Evolutionary conservation across 2,329 filamentous ascomycete species (phyloP).

Genomic region (Pseudogymnoascus sp.): DNA sequence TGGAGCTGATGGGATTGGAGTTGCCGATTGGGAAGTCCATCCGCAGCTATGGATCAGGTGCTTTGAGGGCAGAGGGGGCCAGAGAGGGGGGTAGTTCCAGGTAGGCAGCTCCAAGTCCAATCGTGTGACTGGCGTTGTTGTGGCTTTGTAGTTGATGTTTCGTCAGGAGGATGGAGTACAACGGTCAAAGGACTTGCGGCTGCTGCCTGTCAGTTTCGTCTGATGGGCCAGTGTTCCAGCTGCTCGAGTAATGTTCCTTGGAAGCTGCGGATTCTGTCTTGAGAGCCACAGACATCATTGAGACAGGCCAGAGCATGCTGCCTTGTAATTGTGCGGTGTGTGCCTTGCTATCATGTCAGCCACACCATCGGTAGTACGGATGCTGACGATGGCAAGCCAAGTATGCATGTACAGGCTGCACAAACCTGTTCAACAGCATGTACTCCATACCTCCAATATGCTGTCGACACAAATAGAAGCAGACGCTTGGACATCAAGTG

Average conservation of each 20-base stretch:
- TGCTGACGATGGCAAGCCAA: neutral
- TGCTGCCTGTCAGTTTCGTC: slow-evolving; percentile 6
- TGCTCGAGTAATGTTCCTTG: neutral
- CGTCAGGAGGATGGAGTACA: neutral
- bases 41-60: neutral
- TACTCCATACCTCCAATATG: slow-evolving; percentile 3
- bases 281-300: slow-evolving; percentile 6
- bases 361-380: neutral
- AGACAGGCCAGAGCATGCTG: neutral
- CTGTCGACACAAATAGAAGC: slow-evolving; percentile 6
- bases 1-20: neutral
- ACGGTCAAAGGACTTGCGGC: neutral
- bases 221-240: neutral
- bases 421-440: neutral
- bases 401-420: neutral
- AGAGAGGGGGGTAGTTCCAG: neutral
- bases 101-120: neutral
- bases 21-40: neutral
- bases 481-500: neutral
- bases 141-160: neutral
- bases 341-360: slow-evolving; percentile 2
- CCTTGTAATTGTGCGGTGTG: slow-evolving; percentile 6
- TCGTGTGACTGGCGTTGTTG: neutral
- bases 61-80: neutral
- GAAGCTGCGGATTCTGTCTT: neutral